Evolutionary conservation across 495 filamentous ascomycete genomes (phyloP).

Genomic region (Amniculicola lignicola): DNA sequence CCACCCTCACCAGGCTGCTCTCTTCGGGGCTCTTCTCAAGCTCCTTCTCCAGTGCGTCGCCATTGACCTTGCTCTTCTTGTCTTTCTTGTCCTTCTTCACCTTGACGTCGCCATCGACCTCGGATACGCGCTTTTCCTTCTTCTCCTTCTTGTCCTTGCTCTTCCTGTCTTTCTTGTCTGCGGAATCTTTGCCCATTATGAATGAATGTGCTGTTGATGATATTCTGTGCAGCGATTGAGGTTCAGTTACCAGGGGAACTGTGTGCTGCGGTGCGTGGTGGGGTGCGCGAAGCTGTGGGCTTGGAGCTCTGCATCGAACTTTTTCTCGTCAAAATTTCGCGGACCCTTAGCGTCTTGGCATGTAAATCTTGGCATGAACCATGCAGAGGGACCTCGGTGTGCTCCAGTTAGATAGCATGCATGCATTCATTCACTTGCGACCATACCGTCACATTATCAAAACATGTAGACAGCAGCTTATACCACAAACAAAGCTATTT

Average conservation of each 20-base stretch:
- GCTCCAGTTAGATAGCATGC: no score
- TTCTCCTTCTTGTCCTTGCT: constrained; percentile 61
- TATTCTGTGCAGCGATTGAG: background rate
- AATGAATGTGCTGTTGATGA: background rate
- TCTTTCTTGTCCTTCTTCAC: constrained; percentile 49
- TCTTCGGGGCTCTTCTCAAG: constrained; percentile 7
- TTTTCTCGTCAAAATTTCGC: constrained; percentile 1
- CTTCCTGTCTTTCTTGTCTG: constrained; percentile 39
- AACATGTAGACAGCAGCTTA: background rate
- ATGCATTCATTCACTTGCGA: no score
- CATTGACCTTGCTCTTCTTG: constrained; percentile 18
- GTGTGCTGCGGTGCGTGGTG: background rate
- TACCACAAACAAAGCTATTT: constrained; percentile 13
- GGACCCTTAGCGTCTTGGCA: constrained; percentile 11
- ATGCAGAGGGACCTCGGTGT: background rate
- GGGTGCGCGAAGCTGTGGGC: background rate
- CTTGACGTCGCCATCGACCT: constrained; percentile 64
- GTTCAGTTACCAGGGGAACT: background rate
- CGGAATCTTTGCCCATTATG: constrained; percentile 41
- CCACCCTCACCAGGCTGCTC: constrained; percentile 7
- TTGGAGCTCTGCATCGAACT: background rate
- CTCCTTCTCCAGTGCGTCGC: constrained; percentile 24
- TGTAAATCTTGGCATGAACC: constrained; percentile 2
- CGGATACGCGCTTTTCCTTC: constrained; percentile 76
- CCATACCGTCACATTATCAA: background rate